Evolutionary conservation across 768 basidiomycete genomes (phyloP), one percentile per base, ranked within the genome.

Genomic region (Trametes gibbosa): DNA sequence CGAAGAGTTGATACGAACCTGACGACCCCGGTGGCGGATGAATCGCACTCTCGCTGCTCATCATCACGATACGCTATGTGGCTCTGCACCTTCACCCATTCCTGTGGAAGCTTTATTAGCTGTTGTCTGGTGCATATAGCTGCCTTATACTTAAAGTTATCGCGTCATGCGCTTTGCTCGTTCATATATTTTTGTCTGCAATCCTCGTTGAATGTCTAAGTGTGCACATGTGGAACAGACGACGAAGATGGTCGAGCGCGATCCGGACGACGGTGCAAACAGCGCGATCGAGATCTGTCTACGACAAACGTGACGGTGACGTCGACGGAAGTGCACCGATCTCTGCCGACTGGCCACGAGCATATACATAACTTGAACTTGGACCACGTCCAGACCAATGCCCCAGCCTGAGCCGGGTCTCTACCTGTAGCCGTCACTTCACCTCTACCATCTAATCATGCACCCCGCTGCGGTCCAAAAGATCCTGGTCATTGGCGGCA

Each of bases 401-500:
- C 19, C 42, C 4, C 16, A 8, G 3, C 14, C 10, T 32, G 5
- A 8, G 3, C 14, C 10, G 4, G 5, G 29, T 54, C 43, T 21
- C 41, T 29, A n/a, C 10, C 27, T 19, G 45, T n/a, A 17, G 2
- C 43, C 42, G 2, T 52, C 1, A 29, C 14, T 32, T 19, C 13
- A 12, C 24, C 29, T 4, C 1, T 17, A 39, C n/a, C 35, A 29
- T 16, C 27, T 12, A 14, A 37, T 5, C 34, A 70, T 68, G 67
- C 55, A 66, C 34, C 59, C 65, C 34, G 29, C 29, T 10, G 59
- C 78, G 23, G 56, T 78, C 52, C 81, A 77, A 53, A 88, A 79
- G 68, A 81, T 98, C 37, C 84, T 98, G n/a, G 93, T 99, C 41
- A 83, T 98, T 1, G 97, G 97, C n/a, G 97, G 97, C 45, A 97